These are phyloP conservation scores for Lathyrus aphaca DNA, from an alignment of 306 rosid species.

Conservation along the genomic window DNA sequence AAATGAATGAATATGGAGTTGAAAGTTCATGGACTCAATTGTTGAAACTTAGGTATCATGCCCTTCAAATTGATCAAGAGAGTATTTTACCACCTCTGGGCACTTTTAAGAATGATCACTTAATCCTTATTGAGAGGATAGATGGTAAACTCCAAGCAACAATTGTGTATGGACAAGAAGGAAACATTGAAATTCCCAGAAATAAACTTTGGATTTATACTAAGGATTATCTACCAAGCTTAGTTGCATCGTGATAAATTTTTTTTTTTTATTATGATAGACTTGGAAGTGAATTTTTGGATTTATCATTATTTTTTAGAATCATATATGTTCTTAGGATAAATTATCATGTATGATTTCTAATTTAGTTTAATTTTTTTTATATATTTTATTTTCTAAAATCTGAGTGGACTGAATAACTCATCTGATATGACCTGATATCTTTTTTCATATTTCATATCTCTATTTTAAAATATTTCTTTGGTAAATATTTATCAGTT, in stretches of 20 bases:
- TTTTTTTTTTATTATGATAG: background rate
- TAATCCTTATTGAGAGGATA: background rate
- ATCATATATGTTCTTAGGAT: background rate
- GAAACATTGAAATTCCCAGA: background rate
- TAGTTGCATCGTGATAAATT: background rate
- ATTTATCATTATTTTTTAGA: background rate
- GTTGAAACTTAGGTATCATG: background rate
- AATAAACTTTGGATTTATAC: background rate
- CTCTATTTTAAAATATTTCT: too few relatives aligned
- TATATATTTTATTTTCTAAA: background rate
- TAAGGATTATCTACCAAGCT: background rate
- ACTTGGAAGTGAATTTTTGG: background rate
- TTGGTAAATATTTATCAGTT: too few relatives aligned
- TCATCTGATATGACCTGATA: too few relatives aligned
- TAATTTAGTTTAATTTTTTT: background rate
- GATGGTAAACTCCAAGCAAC: background rate
- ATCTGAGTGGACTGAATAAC: too few relatives aligned
- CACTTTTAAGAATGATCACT: background rate
- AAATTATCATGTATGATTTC: background rate
- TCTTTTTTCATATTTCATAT: too few relatives aligned
- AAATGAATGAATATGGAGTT: constrained; percentile 10
- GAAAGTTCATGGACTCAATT: constrained; percentile 11
- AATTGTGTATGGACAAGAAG: background rate
- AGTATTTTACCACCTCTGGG: background rate
- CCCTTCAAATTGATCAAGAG: background rate